Evolutionary conservation across 148 eudicot genomes (phyloP).

Genomic region (Limonium bicolor): DNA sequence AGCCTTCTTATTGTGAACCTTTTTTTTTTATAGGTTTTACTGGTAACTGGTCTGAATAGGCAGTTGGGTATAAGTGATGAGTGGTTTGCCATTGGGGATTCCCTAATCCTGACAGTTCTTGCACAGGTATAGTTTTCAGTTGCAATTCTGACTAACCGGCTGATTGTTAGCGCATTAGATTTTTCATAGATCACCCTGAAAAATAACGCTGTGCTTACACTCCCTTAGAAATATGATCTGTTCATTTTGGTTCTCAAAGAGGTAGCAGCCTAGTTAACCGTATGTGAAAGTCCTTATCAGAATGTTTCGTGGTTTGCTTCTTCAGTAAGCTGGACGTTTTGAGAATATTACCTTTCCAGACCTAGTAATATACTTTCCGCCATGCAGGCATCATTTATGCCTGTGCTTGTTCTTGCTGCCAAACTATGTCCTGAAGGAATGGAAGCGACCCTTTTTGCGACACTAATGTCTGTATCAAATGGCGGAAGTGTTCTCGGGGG

Average conservation of each 20-base stretch:
- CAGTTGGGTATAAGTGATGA: conserved; percentile 88
- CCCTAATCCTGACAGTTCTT: conserved; percentile 84
- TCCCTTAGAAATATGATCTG: too few species aligned
- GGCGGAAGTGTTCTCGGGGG: conserved; percentile 90
- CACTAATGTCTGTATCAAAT: conserved; percentile 88
- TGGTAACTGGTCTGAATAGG: conserved; percentile 81
- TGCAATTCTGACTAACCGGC: not conserved
- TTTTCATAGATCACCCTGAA: too few species aligned
- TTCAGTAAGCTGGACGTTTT: too few species aligned
- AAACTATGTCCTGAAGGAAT: conserved; percentile 84
- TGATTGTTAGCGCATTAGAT: too few species aligned
- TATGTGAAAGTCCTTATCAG: too few species aligned
- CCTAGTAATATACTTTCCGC: too few species aligned
- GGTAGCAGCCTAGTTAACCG: too few species aligned
- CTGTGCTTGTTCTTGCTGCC: conserved; percentile 92
- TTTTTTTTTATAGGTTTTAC: conserved; percentile 58
- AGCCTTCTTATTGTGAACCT: too few species aligned
- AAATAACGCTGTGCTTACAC: too few species aligned
- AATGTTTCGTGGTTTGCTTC: too few species aligned
- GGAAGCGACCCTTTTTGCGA: conserved; percentile 99
- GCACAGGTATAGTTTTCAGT: conserved; percentile 42
- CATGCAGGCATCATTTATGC: conserved; percentile 92
- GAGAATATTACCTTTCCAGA: too few species aligned
- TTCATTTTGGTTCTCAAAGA: too few species aligned
- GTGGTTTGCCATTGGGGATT: conserved; percentile 98